These are phyloP conservation scores for Aspergillus hiratsukae DNA, from an alignment of 2,329 filamentous ascomycete species.

Conservation along the genomic window DNA sequence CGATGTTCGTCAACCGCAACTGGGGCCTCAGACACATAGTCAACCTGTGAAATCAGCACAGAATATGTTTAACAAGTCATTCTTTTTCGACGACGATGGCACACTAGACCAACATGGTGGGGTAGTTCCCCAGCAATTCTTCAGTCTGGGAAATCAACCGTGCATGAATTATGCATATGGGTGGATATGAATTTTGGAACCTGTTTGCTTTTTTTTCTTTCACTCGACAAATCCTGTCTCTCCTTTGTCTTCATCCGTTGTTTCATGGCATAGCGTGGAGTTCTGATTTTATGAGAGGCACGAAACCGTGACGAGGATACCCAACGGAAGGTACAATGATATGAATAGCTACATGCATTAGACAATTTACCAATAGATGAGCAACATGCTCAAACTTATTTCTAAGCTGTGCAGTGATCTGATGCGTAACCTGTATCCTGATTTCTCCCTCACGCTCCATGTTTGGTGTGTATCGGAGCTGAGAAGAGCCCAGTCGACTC, in stretches of 20 bases:
- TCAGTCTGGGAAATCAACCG: conserved; percentile 22
- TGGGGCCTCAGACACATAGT: conserved; percentile 10
- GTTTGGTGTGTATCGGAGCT: too few relatives aligned
- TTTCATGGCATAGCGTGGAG: conserved; percentile 33
- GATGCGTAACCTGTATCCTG: background rate
- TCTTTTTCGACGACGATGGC: conserved; percentile 31
- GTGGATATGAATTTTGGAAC: conserved; percentile 23
- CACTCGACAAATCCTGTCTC: background rate
- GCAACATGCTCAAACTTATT: background rate
- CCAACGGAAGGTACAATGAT: conserved; percentile 17
- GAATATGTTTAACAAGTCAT: conserved; percentile 29
- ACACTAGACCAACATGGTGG: conserved; percentile 18
- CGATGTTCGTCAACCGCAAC: conserved; percentile 7
- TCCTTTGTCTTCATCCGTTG: conserved; percentile 6
- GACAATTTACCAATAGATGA: conserved; percentile 5
- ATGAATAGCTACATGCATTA: conserved; percentile 10
- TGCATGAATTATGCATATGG: conserved; percentile 34
- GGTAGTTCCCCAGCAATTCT: conserved; percentile 21
- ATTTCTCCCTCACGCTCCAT: background rate
- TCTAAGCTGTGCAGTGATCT: background rate
- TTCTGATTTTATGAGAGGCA: conserved; percentile 21
- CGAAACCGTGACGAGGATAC: conserved; percentile 24
- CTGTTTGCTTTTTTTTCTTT: conserved; percentile 1
- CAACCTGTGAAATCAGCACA: conserved; percentile 20
- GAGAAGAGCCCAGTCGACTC: too few relatives aligned